Base-by-base conservation (phyloP, 345 rosid species). In the Lepidium africanum region DNA sequence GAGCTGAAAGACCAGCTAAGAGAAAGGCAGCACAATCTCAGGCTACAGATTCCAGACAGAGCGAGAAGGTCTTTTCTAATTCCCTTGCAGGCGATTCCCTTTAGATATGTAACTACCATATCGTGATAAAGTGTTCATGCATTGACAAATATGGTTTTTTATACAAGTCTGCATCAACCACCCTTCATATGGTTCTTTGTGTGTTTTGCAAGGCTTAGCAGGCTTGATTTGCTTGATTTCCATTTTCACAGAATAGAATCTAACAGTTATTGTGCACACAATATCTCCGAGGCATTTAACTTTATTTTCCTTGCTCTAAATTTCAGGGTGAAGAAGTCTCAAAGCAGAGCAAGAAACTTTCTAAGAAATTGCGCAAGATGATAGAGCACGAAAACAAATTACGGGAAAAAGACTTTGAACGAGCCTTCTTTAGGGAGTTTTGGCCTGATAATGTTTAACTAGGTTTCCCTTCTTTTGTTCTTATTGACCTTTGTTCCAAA, bases 361-460 rank as follows among this genome's bases (percentile, higher is more conserved):
- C 96, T 0, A 92, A 92, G 78, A 86, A 77, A 80, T 76, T 80
- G 79, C 78, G 84, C 79, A 92, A 86, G 83, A 72, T 85, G 84
- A 79, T 76, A 60, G 90, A 87, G 79, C 61, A 77, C 8, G 98
- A 87, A 76, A 73, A 86, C 71, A 77, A 37, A 2, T 37, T 86
- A 46, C 84, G 75, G 62, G 97, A 90, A 70, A 84, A 82, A 56
- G 97, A 92, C 73, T 89, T 92, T 14, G 87, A 87, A 48, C 80
- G 86, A 38, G 93, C 96, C 15, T 92, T 88, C 74, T 87, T 69
- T 40, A 81, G 91, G 40, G 96, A 90, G 75, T 92, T 92, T 60
- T 92, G 98, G 96, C 98, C 96, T 0, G 98, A 92, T 63, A 90
- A 92, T 84, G 91, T 92, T 53, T 89, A 82, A 85, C 5, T 33